Conservation (phyloP, 495 filamentous ascomycete genomes). For the Penicillium pulvis region DNA sequence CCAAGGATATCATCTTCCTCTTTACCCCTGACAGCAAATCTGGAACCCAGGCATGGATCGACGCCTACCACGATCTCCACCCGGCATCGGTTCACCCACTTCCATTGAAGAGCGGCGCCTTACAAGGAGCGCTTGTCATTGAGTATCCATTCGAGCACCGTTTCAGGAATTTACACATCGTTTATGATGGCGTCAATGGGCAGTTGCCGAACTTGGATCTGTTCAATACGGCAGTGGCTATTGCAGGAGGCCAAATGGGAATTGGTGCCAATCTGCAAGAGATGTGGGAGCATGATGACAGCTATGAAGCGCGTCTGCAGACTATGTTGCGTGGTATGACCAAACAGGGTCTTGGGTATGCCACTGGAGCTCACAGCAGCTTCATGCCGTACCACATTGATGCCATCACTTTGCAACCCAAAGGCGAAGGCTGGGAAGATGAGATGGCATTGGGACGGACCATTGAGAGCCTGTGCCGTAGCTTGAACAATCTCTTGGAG, state of each 20-base stretch:
- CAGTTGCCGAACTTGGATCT: slow-evolving; percentile 94
- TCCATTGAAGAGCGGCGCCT: slow-evolving; percentile 85
- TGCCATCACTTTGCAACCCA: slow-evolving; percentile 87
- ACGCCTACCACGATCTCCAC: slow-evolving; percentile 93
- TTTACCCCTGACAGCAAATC: slow-evolving; percentile 85
- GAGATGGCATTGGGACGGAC: slow-evolving; percentile 93
- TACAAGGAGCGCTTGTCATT: slow-evolving; percentile 91
- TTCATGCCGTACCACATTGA: slow-evolving; percentile 99
- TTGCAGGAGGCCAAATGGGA: slow-evolving; percentile 91
- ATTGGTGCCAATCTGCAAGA: slow-evolving; percentile 80
- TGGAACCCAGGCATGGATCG: slow-evolving; percentile 95
- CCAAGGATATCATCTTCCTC: slow-evolving; percentile 95
- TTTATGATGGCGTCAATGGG: slow-evolving; percentile 96
- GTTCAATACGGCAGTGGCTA: slow-evolving; percentile 87
- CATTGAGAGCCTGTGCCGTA: slow-evolving; percentile 85
- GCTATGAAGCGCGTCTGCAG: slow-evolving; percentile 77
- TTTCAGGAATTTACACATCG: slow-evolving; percentile 84
- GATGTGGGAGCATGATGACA: slow-evolving; percentile 81
- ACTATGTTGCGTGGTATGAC: slow-evolving; percentile 95
- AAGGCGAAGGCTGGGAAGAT: slow-evolving; percentile 92
- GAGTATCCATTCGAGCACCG: slow-evolving; percentile 84
- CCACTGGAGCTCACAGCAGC: slow-evolving; percentile 87
- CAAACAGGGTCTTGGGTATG: slow-evolving; percentile 84
- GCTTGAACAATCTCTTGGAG: slow-evolving; percentile 93
- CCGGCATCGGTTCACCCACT: slow-evolving; percentile 69